Percentiles rank a stretch among this genome's conserved stretches.
These are phyloP conservation scores for Trichoderma sp. DNA, from an alignment of 2,329 filamentous ascomycete species.

Conservation along the genomic window DNA sequence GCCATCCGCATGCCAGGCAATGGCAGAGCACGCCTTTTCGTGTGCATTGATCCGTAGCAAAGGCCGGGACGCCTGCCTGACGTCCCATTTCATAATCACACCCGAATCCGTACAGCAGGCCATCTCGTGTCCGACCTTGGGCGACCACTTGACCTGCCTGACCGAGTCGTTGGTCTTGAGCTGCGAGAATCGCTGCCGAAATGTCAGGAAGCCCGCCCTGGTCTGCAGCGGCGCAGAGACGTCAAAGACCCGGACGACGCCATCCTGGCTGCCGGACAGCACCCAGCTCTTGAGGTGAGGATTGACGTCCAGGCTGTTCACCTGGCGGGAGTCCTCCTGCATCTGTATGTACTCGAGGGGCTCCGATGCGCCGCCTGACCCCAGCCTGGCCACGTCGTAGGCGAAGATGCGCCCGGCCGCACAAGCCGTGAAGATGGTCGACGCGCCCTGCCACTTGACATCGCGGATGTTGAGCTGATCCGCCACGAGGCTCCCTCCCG, in stretches of 20 bases:
- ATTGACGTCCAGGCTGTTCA: constrained; percentile 65
- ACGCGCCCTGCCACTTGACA: constrained; percentile 60
- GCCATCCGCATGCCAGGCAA: constrained; percentile 70
- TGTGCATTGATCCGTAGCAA: constrained; percentile 63
- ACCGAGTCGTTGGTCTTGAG: constrained; percentile 50
- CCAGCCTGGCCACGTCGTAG: constrained; percentile 60
- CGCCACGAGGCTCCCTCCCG: constrained; percentile 46
- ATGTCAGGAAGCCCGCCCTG: constrained; percentile 53
- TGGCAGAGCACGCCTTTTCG: constrained; percentile 60
- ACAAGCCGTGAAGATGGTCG: constrained; percentile 64
- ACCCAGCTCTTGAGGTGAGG: constrained; percentile 60
- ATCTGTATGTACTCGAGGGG: constrained; percentile 60
- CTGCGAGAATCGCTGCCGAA: constrained; percentile 49
- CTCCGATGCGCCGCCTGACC: constrained; percentile 47
- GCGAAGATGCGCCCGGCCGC: constrained; percentile 66
- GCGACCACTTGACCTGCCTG: constrained; percentile 67
- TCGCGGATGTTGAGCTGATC: constrained; percentile 67
- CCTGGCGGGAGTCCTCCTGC: constrained; percentile 63
- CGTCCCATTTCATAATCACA: constrained; percentile 65
- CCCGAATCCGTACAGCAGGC: constrained; percentile 66
- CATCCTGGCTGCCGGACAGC: constrained; percentile 66
- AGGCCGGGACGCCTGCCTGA: constrained; percentile 56
- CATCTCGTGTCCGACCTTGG: constrained; percentile 62
- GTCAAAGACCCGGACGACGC: constrained; percentile 64
- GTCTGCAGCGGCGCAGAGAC: constrained; percentile 53